Conservation (phyloP, 2,329 filamentous ascomycete genomes). For the Stylonectria norvegica region DNA sequence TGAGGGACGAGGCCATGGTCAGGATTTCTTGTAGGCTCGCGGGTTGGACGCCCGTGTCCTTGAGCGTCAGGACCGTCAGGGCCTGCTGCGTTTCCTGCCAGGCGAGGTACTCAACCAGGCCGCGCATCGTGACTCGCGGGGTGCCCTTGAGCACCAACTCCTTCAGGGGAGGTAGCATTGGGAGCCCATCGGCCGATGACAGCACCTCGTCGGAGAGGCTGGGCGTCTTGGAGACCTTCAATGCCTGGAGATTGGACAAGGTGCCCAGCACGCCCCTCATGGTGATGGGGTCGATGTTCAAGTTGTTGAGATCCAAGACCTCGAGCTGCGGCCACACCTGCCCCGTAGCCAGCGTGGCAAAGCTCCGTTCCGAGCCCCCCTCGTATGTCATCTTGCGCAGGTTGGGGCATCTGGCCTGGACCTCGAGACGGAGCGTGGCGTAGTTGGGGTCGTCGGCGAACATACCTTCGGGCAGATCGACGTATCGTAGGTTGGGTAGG, state of each 20-base stretch:
- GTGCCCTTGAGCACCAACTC: slow-evolving; percentile 70
- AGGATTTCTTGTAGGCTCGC: slow-evolving; percentile 60
- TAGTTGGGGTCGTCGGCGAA: slow-evolving; percentile 77
- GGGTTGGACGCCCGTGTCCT: slow-evolving; percentile 66
- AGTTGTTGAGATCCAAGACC: slow-evolving; percentile 65
- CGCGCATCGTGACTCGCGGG: slow-evolving; percentile 67
- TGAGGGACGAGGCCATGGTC: slow-evolving; percentile 53
- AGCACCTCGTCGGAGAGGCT: slow-evolving; percentile 78
- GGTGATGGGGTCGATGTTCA: slow-evolving; percentile 67
- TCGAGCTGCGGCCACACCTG: slow-evolving; percentile 68
- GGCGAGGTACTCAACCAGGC: slow-evolving; percentile 66
- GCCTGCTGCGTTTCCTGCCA: slow-evolving; percentile 55
- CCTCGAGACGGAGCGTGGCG: slow-evolving; percentile 72
- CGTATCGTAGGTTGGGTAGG: slow-evolving; percentile 78
- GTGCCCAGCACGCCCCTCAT: slow-evolving; percentile 68
- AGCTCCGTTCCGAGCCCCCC: slow-evolving; percentile 71
- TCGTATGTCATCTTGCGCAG: slow-evolving; percentile 87
- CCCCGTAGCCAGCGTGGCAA: slow-evolving; percentile 65
- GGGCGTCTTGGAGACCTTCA: slow-evolving; percentile 68
- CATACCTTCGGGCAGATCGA: slow-evolving; percentile 86
- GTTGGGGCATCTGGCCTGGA: slow-evolving; percentile 78
- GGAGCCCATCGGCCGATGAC: slow-evolving; percentile 59
- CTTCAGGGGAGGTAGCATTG: slow-evolving; percentile 70
- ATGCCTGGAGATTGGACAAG: slow-evolving; percentile 64
- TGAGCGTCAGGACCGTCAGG: slow-evolving; percentile 67